Evolutionary conservation across 176 grass and related monocot species (phyloP).

Genomic region (Saccharum spontaneum): DNA sequence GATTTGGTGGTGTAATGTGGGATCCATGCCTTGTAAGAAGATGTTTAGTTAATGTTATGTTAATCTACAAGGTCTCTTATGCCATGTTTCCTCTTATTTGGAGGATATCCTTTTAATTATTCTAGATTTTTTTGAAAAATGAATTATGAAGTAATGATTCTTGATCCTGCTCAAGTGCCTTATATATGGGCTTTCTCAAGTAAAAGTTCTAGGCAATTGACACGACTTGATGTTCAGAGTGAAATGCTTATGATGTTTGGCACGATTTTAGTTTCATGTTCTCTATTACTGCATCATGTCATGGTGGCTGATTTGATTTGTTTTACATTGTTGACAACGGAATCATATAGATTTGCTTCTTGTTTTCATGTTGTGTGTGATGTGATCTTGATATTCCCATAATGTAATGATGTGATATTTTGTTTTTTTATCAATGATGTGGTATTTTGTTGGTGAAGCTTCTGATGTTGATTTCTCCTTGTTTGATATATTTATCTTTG

Average conservation of each 20-base stretch:
- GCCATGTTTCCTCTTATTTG: not conserved
- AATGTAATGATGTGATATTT: not conserved
- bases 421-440: too few species aligned
- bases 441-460: not conserved
- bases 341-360: not conserved
- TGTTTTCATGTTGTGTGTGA: conserved; percentile 2
- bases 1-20: conserved; percentile 21
- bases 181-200: not conserved
- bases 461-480: conserved; percentile 9
- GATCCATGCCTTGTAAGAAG: not conserved
- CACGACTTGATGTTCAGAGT: not conserved
- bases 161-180: not conserved
- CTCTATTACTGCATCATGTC: not conserved
- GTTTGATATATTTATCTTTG: not conserved
- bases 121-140: not conserved
- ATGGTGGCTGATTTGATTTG: not conserved
- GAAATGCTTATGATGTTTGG: not conserved
- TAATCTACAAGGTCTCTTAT: not conserved
- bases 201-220: not conserved
- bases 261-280: not conserved
- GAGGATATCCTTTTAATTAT: not conserved
- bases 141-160: not conserved
- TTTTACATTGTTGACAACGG: not conserved
- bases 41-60: not conserved
- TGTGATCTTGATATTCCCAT: not conserved